Evolutionary conservation across 2,329 filamentous ascomycete genomes (phyloP), one percentile per base, ranked within the genome.

Genomic region (Cercospora berteroae): DNA sequence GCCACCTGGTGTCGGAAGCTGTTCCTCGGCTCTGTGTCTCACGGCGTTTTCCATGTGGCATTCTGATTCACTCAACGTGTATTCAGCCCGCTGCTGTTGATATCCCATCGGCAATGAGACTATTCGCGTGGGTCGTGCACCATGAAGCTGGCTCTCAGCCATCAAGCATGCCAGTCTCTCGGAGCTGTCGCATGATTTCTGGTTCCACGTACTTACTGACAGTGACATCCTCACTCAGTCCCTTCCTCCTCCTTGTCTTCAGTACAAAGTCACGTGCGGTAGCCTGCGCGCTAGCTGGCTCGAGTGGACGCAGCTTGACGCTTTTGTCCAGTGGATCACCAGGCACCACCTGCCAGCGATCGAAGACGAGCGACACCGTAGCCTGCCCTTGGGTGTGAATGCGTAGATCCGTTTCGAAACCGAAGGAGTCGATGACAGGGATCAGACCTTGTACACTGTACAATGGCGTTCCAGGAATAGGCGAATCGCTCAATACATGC

Each of bases 121-220:
- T 50, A 23, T 20, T 23, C 44, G 33, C n/a, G 20, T 44, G 27
- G 20, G 27, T 58, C 25, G 16, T 60, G 36, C 16, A 56, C 57
- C 25, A 9, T 60, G 13, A n/a, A 39, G 13, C 13, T 7, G 16
- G 16, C 29, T 44, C 44, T 70, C 67, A 72, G 18, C 71, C 68
- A 67, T 73, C 71, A 71, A 98, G 81, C 72, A 96, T 89, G 2
- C 94, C 94, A 74, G 91, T 95, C 80, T 96, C 93, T 81, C 93
- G 91, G 76, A 98, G 81, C 72, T 88, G 92, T 79, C 90, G 89
- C 82, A 96, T 96, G 69, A 98, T 88, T 79, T 98, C 95, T 1
- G 93, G 92, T 83, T 99, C 95, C 71, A 99, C 83, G 81, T 98
- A 99, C 77, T 96, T 97, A 79, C 93, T 93, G 65, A 98, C 93